A percentile compares a stretch with the other conserved stretches of the same genome.
Conservation (phyloP, 345 rosid genomes). For the Abelmoschus esculentus region DNA sequence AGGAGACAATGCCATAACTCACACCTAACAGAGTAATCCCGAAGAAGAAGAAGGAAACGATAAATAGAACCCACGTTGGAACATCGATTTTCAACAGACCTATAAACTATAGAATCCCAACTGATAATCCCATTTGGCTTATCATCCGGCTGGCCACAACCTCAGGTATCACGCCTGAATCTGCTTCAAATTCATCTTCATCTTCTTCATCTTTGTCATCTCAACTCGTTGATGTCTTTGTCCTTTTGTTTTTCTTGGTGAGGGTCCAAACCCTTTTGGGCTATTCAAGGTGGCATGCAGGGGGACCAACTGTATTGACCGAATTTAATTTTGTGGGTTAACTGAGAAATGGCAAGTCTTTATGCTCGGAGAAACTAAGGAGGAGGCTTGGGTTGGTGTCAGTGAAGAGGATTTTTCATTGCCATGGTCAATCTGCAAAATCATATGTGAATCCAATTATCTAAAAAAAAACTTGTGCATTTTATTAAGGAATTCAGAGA, state of each 20-base stretch:
- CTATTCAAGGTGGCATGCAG: constrained; percentile 53
- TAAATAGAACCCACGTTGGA: constrained; percentile 78
- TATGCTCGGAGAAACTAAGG: constrained; percentile 9
- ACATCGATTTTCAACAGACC: constrained; percentile 79
- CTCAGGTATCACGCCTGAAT: constrained; percentile 69
- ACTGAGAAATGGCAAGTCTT: constrained; percentile 20
- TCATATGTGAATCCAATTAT: no score
- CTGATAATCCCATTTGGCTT: constrained; percentile 67
- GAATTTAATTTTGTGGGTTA: constrained; percentile 9
- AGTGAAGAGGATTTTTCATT: constrained; percentile 5
- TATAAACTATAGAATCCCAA: constrained; percentile 60
- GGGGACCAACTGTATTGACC: constrained; percentile 20
- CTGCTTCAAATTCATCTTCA: constrained; percentile 24
- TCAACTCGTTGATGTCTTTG: constrained; percentile 28
- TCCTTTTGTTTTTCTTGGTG: constrained; percentile 49
- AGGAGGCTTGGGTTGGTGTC: not conserved
- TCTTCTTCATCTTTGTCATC: constrained; percentile 15
- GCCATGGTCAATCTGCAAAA: constrained; percentile 20
- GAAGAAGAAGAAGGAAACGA: constrained; percentile 76
- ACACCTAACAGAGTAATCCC: constrained; percentile 79
- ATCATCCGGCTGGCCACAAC: constrained; percentile 91
- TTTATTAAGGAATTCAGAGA: no score
- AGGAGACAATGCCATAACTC: constrained; percentile 85
- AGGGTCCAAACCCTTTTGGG: constrained; percentile 70
- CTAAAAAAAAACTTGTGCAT: no score